Evolutionary conservation across 352 stramenopile species (phyloP), one percentile per base, ranked within the genome.

Genomic region (Sclerospora graminicola): DNA sequence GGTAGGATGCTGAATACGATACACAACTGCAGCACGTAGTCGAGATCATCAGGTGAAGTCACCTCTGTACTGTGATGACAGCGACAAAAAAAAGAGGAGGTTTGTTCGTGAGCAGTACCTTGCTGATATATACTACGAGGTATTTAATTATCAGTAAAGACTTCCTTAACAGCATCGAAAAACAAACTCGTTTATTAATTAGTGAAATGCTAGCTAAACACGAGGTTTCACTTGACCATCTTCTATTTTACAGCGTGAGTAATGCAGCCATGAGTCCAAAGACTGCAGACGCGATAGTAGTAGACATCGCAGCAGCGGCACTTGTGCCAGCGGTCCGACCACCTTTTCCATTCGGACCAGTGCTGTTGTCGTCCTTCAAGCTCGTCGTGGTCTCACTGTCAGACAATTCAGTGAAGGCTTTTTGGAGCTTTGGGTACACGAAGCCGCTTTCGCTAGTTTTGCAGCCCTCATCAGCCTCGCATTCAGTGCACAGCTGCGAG

Each of bases 401-500:
- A 11, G 69, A 64, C 13, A 77, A 48, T 5, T 39, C 35, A 4
- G 69, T 78, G 40, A 34, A 51, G 3, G 76, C 71, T 60, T 88
- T 88, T 18, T 49, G 42, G 3, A 88, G 63, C n/a, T 31, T 63
- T 3, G 76, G 76, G 57, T 84, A 85, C 46, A 43, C 61, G 48
- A 76, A 85, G n/a, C 27, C 60, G 10, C 58, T 48, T 51, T 69
- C 71, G 8, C 54, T 51, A 27, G 66, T 77, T 21, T 50, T 53
- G 41, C 56, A 76, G 6, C 50, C 31, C 31, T 75, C 66, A 14
- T 28, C 51, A 0, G 48, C 48, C 2, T 59, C 49, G 51, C 79
- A 91, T 18, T 47, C 41, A 10, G 54, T 79, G 48, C 78, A 89
- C n/a, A 89, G 11, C 53, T 89, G 78, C 24, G 69, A 77, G 68